Base-by-base conservation (phyloP, 306 rosid species). In the Lathyrus oleraceus region DNA sequence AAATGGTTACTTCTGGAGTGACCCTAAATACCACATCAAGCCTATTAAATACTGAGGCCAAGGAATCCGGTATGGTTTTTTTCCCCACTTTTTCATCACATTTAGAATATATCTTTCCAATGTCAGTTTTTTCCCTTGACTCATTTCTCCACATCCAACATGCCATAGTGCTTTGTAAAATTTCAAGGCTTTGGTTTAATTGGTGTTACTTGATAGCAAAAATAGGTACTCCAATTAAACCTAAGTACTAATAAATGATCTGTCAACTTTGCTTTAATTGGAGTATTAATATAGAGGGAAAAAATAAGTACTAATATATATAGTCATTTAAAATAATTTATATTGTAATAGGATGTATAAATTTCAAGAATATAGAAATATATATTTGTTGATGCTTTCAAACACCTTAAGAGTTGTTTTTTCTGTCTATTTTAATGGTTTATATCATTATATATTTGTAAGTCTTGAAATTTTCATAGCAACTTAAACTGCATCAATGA, bases 1-100 rank as follows among this genome's bases (percentile, higher is more conserved):
- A 69, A 16, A 82, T 59, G 36, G 80, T 42, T 73, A 76, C 77
- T 67, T 49, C 78, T 47, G 78, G 78, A 74, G 76, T 16, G 35
- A 72, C 71, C 39, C 86, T 66, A 53, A 69, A 65, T 72, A 63
- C 73, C 48, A 77, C 61, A 60, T 74, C 80, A 25, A 71, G 79
- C 72, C 17, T 67, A 45, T 67, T 57, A 23, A 81, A 71, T 74
- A 68, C 83, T 15, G 76, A 83, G 60, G 42, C 81, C 65, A 71
- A 38, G 56, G 76, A 72, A 74, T 56, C 77, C 48, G 75, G 79
- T 67, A 90, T 75, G 79, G 69, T 8, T 77, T 73, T 73, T 75
- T 30, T 75, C 25, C 10, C 61, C 52, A 48, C 54, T 39, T 40
- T 40, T 56, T 17, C 52, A 53, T 40, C 49, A 53, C 61, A 19